Conservation (phyloP, 768 basidiomycete genomes). For the Macrocybe gigantea region DNA sequence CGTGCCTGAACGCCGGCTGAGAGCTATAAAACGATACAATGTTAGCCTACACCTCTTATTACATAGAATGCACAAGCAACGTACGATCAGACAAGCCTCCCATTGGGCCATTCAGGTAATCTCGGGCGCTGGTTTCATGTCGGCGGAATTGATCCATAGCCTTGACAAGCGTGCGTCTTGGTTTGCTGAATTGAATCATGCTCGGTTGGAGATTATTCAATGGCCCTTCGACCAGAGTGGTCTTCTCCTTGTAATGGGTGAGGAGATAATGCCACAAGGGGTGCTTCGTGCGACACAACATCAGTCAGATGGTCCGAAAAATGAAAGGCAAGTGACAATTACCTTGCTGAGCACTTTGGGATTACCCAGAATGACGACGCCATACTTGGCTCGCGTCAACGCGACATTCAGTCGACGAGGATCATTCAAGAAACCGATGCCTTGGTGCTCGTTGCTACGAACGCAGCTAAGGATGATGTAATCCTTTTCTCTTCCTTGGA, state of each 20-base stretch:
- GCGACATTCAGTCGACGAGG: slow-evolving; percentile 96
- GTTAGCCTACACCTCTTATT: not conserved
- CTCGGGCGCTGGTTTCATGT: slow-evolving; percentile 87
- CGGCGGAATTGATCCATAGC: slow-evolving; percentile 92
- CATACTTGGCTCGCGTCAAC: slow-evolving; percentile 95
- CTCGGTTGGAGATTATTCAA: slow-evolving; percentile 93
- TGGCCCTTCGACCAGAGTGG: slow-evolving; percentile 90
- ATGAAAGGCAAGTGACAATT: slow-evolving; percentile 12
- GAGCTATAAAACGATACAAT: slow-evolving; percentile 15
- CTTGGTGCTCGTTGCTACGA: slow-evolving; percentile 97
- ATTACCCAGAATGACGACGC: slow-evolving; percentile 99
- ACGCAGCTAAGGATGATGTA: slow-evolving; percentile 99
- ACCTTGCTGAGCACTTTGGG: slow-evolving; percentile 99
- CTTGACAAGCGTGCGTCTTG: slow-evolving; percentile 81
- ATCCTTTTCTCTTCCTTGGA: slow-evolving; percentile 99
- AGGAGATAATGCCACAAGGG: slow-evolving; percentile 97
- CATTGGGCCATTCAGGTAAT: slow-evolving; percentile 47
- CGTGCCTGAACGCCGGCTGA: slow-evolving; percentile 73
- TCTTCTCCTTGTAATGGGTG: slow-evolving; percentile 97
- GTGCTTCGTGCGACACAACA: slow-evolving; percentile 50
- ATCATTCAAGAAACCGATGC: slow-evolving; percentile 98
- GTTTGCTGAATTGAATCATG: slow-evolving; percentile 99
- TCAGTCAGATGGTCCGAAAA: not conserved
- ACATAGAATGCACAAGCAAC: slow-evolving; percentile 15
- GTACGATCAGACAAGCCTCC: slow-evolving; percentile 46